Conservation (phyloP, 768 basidiomycete species). For the Trametes cinnabarina region DNA sequence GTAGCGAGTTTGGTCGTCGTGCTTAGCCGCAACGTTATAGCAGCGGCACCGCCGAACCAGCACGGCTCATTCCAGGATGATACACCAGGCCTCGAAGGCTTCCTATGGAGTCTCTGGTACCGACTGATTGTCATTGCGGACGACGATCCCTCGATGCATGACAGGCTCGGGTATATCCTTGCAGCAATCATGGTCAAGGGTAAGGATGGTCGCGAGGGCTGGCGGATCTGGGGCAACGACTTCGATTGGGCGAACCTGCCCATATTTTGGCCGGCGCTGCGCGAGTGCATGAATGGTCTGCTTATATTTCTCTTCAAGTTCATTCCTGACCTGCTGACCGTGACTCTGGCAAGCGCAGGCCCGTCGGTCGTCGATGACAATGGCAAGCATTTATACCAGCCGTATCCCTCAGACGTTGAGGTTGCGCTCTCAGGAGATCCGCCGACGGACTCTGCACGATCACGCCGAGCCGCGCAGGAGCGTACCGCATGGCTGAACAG, state of each 20-base stretch:
- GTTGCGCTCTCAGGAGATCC: background rate
- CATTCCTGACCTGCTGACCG: too few species aligned
- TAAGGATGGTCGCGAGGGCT: slow-evolving; percentile 1
- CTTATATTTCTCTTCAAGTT: background rate
- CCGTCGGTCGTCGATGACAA: too few species aligned
- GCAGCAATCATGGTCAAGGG: background rate
- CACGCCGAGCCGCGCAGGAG: background rate
- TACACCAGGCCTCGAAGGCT: slow-evolving; percentile 13
- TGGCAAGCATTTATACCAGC: too few species aligned
- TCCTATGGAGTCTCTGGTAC: slow-evolving; percentile 15
- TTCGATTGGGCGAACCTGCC: slow-evolving; percentile 1
- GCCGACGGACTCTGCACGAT: background rate
- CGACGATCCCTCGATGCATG: background rate
- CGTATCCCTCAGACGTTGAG: background rate
- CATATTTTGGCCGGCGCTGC: background rate
- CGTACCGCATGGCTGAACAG: slow-evolving; percentile 12
- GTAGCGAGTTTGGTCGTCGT: background rate
- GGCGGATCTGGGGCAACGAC: slow-evolving; percentile 1
- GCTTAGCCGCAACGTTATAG: background rate
- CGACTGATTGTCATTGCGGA: background rate
- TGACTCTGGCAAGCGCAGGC: too few species aligned
- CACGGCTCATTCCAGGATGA: background rate
- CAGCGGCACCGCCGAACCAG: too few species aligned
- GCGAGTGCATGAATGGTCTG: slow-evolving; percentile 15
- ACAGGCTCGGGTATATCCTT: slow-evolving; percentile 1